phyloP scores from a whole-genome alignment of 192 early-diverging fungal species.

The Coemansia sp. region DNA sequence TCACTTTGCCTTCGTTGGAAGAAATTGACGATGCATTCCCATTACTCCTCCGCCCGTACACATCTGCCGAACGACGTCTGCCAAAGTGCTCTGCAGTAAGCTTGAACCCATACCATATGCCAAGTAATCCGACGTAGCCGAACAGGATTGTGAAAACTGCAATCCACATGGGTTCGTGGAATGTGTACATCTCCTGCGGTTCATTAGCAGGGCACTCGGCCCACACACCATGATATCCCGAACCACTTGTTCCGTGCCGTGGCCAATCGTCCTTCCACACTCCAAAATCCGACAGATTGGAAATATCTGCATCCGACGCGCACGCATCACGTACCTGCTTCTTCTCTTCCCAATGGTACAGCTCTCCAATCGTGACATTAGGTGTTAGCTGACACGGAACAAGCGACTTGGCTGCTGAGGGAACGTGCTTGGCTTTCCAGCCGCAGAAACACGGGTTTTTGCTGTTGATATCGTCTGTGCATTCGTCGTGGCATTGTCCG shows the following conservation, averaged over 20 bases:
- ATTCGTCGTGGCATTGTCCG: conserved; percentile 32
- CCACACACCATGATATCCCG: conserved; percentile 22
- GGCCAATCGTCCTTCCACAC: conserved; percentile 27
- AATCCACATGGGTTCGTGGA: conserved; percentile 44
- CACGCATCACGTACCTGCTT: conserved; percentile 32
- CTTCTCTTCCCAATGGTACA: conserved; percentile 25
- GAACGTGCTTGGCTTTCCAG: conserved; percentile 24
- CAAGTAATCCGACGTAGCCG: conserved; percentile 25
- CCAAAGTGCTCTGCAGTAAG: not conserved
- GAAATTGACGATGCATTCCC: not conserved
- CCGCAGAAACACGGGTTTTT: conserved; percentile 48
- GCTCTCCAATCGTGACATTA: conserved; percentile 42
- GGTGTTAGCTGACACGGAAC: conserved; percentile 21
- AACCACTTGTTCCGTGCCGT: conserved; percentile 9
- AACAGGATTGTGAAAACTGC: conserved; percentile 24
- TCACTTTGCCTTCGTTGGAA: not conserved
- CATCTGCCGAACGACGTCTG: not conserved
- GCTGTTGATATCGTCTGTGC: conserved; percentile 28
- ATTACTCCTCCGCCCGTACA: not conserved
- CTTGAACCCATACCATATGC: conserved; percentile 23
- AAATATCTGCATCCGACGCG: conserved; percentile 18
- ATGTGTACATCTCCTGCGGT: conserved; percentile 39
- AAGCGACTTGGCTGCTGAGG: conserved; percentile 14
- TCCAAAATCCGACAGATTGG: conserved; percentile 21
- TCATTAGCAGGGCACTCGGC: conserved; percentile 24